Percentiles rank a stretch among this genome's conserved stretches.
phyloP scores from a whole-genome alignment of 345 rosid species.

The Bruguiera parviflora region DNA sequence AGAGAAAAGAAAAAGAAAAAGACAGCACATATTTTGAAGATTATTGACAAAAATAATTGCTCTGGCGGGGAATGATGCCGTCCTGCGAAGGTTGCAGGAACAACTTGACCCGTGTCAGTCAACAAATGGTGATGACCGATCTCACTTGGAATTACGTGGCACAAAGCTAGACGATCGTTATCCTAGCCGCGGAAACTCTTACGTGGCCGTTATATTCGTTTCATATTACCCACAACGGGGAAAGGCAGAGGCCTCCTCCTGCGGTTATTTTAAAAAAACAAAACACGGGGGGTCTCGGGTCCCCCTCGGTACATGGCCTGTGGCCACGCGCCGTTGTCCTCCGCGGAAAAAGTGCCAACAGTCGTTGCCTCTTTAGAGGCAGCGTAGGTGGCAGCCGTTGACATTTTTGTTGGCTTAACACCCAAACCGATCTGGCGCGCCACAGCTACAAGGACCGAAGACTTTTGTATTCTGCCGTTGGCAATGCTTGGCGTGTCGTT shows the following conservation, averaged over 20 bases:
- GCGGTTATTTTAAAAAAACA: too few relatives aligned
- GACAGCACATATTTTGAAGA: too few relatives aligned
- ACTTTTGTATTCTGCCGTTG: not conserved
- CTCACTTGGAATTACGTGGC: not conserved
- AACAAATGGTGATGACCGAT: not conserved
- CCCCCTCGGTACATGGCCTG: too few relatives aligned
- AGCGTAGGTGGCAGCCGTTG: slow-evolving; percentile 15
- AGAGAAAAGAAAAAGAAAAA: too few relatives aligned
- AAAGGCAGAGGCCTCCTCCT: too few relatives aligned
- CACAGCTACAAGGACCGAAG: not conserved
- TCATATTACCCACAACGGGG: too few relatives aligned
- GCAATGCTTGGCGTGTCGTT: slow-evolving; percentile 13
- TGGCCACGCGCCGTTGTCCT: too few relatives aligned
- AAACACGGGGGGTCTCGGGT: too few relatives aligned
- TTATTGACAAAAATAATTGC: too few relatives aligned
- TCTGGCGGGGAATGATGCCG: not conserved
- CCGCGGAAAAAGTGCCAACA: not conserved
- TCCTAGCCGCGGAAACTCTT: not conserved
- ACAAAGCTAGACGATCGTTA: not conserved
- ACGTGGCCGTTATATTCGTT: slow-evolving; percentile 10
- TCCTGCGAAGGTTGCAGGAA: slow-evolving; percentile 9
- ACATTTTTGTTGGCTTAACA: not conserved
- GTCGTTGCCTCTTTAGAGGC: not conserved
- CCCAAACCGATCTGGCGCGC: not conserved
- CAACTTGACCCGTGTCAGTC: not conserved